Evolutionary conservation across 2,329 filamentous ascomycete species (phyloP), one percentile per base, ranked within the genome.

Genomic region (Diplocarpon mali): DNA sequence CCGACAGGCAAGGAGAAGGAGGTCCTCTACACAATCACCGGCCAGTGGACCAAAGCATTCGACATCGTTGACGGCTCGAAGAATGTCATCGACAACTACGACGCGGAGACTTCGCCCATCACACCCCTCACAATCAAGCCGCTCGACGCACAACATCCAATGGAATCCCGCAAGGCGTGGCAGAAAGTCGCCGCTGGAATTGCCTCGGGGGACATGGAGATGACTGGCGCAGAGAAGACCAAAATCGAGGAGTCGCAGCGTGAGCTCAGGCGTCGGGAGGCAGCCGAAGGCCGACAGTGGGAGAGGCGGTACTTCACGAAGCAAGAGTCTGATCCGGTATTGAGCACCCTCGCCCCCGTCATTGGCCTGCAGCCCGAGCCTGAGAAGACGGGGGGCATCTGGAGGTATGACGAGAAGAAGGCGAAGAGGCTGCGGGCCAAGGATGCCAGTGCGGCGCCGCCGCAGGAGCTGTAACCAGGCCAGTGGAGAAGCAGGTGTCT

Each of bases 231-330:
- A 12, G 85, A 94, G 62, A 96, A 96, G 71, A 75, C 76, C 46
- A 85, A 86, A 65, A 94, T 96, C 52, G 92, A 96, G 66, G 85
- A 87, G 55, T 79, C 81, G 30, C 90, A 96, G 70, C 79, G 88
- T 12, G 85, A 75, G 64, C 71, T 78, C 67, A 78, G 89, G 52
- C 76, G 76, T 61, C 71, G 77, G 58, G 89, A 95, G 63, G 78
- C 77, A 57, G 72, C 75, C n/a, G 84, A 88, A 55, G 80, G 80
- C 15, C 73, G 74, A 35, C 70, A 76, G 34, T 98, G 92, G 90
- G 75, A 88, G 59, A 75, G 88, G 37, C 75, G 83, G 44, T 96
- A 92, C 69, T 98, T 96, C 67, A 76, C 70, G 46, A 57, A 64
- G 57, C 57, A 74, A 58, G 55, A 72, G 69, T 60, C 70, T 48